A percentile compares a stretch with the other conserved stretches of the same genome.
Conservation (phyloP, 257 asterid species). For the Buddleja alternifolia region DNA sequence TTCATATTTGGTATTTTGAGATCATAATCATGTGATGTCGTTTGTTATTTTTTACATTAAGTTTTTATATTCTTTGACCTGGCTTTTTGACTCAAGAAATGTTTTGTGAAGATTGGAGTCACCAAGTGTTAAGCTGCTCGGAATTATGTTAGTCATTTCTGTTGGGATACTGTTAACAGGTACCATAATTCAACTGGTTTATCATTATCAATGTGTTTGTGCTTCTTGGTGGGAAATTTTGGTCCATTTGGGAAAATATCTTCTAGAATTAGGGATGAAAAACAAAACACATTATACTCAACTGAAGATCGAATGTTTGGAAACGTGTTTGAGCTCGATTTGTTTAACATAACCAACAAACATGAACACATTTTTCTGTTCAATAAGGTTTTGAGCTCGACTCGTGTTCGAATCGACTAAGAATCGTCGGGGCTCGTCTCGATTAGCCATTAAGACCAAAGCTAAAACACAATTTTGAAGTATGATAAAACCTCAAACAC, state of each 20-base stretch:
- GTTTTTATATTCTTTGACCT: constrained; percentile 22
- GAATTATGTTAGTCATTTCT: constrained; percentile 80
- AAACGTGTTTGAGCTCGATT: too few relatives aligned
- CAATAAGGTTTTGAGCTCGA: too few relatives aligned
- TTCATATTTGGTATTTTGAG: neutral
- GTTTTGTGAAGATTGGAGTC: constrained; percentile 81
- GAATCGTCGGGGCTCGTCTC: too few relatives aligned
- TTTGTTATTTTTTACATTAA: neutral
- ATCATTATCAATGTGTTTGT: constrained; percentile 7
- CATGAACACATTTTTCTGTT: too few relatives aligned
- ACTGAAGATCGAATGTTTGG: too few relatives aligned
- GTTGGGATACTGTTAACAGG: constrained; percentile 91
- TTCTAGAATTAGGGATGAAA: too few relatives aligned
- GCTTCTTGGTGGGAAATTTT: constrained; percentile 20
- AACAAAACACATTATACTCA: too few relatives aligned
- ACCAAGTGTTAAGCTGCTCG: constrained; percentile 90
- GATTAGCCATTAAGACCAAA: too few relatives aligned
- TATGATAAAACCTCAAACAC: too few relatives aligned
- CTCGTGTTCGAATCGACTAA: too few relatives aligned
- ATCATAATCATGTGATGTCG: neutral
- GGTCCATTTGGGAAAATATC: constrained; percentile 3
- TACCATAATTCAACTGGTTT: constrained; percentile 31
- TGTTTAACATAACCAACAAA: too few relatives aligned
- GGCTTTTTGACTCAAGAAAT: constrained; percentile 33
- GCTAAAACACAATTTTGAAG: too few relatives aligned